phyloP scores from a whole-genome alignment of 805 yeast genomes.

The Lipomyces kockii region DNA sequence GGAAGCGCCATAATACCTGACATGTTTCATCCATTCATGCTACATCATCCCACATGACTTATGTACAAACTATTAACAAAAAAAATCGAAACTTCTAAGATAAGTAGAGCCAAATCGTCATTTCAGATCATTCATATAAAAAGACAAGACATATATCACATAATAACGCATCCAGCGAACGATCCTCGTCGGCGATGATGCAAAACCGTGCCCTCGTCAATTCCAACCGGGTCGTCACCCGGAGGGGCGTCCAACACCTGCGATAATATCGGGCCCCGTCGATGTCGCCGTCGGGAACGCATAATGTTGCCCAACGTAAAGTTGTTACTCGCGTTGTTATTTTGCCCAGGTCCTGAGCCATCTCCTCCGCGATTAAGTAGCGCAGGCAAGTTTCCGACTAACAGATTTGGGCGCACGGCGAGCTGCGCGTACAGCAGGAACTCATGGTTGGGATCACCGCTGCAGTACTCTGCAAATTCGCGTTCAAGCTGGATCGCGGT shows the following conservation, averaged over 20 bases:
- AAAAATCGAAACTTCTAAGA: neutral
- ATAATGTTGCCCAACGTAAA: conserved; percentile 6
- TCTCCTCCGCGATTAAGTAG: neutral
- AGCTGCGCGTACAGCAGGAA: neutral
- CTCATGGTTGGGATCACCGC: conserved; percentile 13
- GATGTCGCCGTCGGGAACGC: neutral
- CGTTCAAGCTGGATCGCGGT: conserved; percentile 20
- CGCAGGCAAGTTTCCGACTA: conserved; percentile 7
- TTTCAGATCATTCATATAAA: neutral
- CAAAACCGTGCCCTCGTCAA: neutral
- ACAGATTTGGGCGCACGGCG: neutral
- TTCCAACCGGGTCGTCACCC: neutral
- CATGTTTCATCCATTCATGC: neutral
- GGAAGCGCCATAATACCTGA: neutral
- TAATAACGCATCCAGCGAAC: neutral
- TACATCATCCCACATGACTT: neutral
- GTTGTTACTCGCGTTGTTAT: conserved; percentile 3
- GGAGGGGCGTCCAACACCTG: neutral
- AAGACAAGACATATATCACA: neutral
- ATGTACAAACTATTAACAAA: neutral
- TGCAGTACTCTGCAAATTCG: conserved; percentile 19
- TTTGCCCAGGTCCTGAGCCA: neutral
- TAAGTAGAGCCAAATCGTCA: neutral
- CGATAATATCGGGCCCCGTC: neutral
- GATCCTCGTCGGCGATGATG: neutral